Evolutionary conservation across 2,329 filamentous ascomycete genomes (phyloP).

Genomic region (Fusarium sp.): DNA sequence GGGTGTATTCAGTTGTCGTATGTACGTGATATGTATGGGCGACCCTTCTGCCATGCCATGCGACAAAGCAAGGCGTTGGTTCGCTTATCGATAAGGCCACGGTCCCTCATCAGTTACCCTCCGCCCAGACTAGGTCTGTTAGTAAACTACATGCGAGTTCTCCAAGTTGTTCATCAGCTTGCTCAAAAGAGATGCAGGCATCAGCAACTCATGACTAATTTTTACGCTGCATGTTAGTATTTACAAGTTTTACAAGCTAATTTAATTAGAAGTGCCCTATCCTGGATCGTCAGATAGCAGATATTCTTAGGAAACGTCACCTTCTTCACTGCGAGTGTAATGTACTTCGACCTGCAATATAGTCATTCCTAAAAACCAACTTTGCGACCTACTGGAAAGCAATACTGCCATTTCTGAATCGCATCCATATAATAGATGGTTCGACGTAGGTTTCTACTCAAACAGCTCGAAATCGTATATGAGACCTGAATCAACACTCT

Average conservation of each 20-base stretch:
- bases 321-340: conserved; percentile 18
- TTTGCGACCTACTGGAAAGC: conserved; percentile 41
- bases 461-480: conserved; percentile 35
- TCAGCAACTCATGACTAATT: background rate
- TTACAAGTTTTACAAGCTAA: conserved; percentile 19
- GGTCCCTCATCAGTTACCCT: conserved; percentile 7
- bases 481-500: conserved; percentile 40
- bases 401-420: conserved; percentile 31
- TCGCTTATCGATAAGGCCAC: conserved; percentile 37
- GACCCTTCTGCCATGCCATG: conserved; percentile 2
- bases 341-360: conserved; percentile 33
- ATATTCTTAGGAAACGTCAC: conserved; percentile 19
- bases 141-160: background rate
- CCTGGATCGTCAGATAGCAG: conserved; percentile 1
- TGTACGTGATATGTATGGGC: background rate
- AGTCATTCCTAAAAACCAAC: conserved; percentile 38
- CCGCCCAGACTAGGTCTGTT: background rate
- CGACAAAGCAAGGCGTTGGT: background rate
- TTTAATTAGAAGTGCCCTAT: conserved; percentile 1
- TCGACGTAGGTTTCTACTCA: conserved; percentile 30
- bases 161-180: background rate
- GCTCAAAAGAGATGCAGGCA: background rate
- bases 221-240: background rate
- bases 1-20: background rate
- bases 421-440: conserved; percentile 28